Conservation (phyloP, 108 stramenopile species). For the Cyclotella baltica region DNA sequence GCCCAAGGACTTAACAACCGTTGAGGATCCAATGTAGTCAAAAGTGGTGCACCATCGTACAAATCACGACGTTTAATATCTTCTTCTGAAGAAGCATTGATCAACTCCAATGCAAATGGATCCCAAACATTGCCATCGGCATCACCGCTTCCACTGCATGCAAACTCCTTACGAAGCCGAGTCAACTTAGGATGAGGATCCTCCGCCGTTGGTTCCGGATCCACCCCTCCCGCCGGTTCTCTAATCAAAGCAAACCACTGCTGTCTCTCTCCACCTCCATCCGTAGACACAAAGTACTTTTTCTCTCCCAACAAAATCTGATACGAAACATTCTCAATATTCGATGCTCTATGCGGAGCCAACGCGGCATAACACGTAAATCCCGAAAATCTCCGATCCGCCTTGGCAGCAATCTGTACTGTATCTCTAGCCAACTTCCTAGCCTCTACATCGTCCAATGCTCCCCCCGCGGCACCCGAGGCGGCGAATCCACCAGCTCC, state of each 20-base stretch:
- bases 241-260: slow-evolving; percentile 98
- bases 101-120: slow-evolving; percentile 88
- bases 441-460: slow-evolving; percentile 86
- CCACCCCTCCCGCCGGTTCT: slow-evolving; percentile 89
- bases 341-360: slow-evolving; percentile 81
- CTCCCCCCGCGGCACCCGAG: slow-evolving; percentile 90
- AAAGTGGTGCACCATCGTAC: slow-evolving; percentile 94
- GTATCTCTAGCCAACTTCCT: slow-evolving; percentile 81
- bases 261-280: slow-evolving; percentile 96
- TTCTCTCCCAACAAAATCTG: slow-evolving; percentile 90
- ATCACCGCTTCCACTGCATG: slow-evolving; percentile 69
- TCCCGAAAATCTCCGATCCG: slow-evolving; percentile 85
- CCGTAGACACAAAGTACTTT: slow-evolving; percentile 97
- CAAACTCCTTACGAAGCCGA: slow-evolving; percentile 87
- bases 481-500: slow-evolving; percentile 91
- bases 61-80: slow-evolving; percentile 96
- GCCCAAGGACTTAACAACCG: slow-evolving; percentile 83
- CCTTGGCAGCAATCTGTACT: slow-evolving; percentile 74
- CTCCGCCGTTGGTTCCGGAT: slow-evolving; percentile 84
- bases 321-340: slow-evolving; percentile 93
- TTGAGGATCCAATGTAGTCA: slow-evolving; percentile 70
- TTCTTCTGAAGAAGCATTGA: slow-evolving; percentile 91
- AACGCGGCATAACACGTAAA: slow-evolving; percentile 93
- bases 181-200: slow-evolving; percentile 88
- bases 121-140: slow-evolving; percentile 92